phyloP scores from a whole-genome alignment of 208 protist genomes.

The Leishmania martiniquensis region DNA sequence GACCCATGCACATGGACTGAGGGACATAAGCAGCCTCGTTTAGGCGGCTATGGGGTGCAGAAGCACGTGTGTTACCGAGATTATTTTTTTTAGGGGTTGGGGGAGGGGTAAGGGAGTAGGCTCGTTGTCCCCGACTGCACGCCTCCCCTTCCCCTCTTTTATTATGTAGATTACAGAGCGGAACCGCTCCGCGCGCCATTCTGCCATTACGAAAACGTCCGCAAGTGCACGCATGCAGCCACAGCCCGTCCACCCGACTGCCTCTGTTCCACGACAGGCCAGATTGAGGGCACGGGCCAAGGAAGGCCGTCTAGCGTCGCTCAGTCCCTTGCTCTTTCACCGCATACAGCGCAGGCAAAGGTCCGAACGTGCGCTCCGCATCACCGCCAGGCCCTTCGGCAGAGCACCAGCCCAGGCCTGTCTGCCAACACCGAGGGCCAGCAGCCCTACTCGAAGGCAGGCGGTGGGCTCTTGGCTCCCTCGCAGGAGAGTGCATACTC shows the following conservation, averaged over 20 bases:
- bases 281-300: neutral
- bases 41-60: too few relatives aligned
- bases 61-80: too few relatives aligned
- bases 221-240: neutral
- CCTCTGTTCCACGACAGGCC: too few relatives aligned
- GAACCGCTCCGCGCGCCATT: neutral
- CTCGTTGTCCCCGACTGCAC: neutral
- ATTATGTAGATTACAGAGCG: neutral
- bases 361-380: neutral
- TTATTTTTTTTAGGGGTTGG: too few relatives aligned
- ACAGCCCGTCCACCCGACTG: neutral
- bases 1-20: too few relatives aligned
- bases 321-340: neutral
- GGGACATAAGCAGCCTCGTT: too few relatives aligned
- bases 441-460: neutral
- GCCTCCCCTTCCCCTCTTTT: slow-evolving; percentile 3
- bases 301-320: neutral
- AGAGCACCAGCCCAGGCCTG: neutral
- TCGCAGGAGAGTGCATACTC: neutral
- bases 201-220: neutral
- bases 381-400: too few relatives aligned
- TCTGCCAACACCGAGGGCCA: neutral
- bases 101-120: too few relatives aligned
- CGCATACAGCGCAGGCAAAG: neutral
- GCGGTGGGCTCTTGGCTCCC: neutral